phyloP scores from a whole-genome alignment of 805 yeast genomes.

The Ogataea sp. region DNA sequence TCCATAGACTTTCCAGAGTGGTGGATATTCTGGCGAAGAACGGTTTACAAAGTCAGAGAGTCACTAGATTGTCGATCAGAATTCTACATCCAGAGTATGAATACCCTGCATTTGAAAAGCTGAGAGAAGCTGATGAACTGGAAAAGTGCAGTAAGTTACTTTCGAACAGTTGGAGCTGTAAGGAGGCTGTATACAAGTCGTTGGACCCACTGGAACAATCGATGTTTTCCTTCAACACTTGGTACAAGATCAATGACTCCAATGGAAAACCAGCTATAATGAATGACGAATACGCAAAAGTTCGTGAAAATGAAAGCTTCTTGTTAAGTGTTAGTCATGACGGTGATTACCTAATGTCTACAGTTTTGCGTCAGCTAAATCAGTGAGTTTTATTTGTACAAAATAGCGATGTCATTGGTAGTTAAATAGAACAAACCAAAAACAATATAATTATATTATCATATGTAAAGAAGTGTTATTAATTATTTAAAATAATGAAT shows the following conservation, averaged over 20 bases:
- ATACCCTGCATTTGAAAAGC: conserved; percentile 25
- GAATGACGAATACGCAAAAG: conserved; percentile 20
- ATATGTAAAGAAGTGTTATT: too few species aligned
- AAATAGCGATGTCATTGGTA: too few species aligned
- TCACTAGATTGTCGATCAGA: conserved; percentile 33
- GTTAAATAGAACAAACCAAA: too few species aligned
- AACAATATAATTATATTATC: too few species aligned
- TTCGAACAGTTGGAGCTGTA: conserved; percentile 63
- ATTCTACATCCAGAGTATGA: conserved; percentile 43
- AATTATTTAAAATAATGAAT: too few species aligned
- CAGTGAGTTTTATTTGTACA: too few species aligned
- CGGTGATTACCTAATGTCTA: conserved; percentile 47
- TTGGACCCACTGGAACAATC: conserved; percentile 41
- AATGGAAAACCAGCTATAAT: conserved; percentile 36
- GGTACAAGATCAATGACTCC: conserved; percentile 41
- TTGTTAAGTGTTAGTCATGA: conserved; percentile 59
- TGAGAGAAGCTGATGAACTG: conserved; percentile 9
- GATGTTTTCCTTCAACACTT: conserved; percentile 46
- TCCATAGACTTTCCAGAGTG: conserved; percentile 42
- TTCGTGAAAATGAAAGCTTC: conserved; percentile 34
- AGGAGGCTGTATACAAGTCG: conserved; percentile 67
- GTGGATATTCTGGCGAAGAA: conserved; percentile 28
- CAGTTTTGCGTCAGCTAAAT: conserved; percentile 29
- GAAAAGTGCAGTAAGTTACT: conserved; percentile 27
- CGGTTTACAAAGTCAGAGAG: conserved; percentile 24